Base-by-base conservation (phyloP, 129 eudicot species). In the Solidago caesia region DNA sequence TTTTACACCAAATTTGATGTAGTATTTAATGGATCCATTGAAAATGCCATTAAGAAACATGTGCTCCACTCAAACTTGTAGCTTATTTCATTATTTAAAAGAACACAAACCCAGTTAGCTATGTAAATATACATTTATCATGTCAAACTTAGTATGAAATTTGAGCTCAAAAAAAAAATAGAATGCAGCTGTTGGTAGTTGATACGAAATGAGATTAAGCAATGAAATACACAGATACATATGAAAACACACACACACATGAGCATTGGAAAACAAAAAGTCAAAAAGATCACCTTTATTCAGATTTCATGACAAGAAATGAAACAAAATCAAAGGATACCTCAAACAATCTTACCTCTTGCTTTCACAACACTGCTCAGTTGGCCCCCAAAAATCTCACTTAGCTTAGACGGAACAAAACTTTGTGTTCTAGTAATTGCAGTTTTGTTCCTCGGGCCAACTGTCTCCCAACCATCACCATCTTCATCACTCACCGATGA, bases 361-460 rank as follows among this genome's bases (percentile, higher is more conserved):
- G 92, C 92, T 80, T 90, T 90, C 75, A 90, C 96, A n/a, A 87
- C 92, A 78, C 96, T 90, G 79, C 27, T 74, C 68, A 90, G 76
- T 82, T 85, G 90, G 77, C 92, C 92, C 41, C 92, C 96, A 72
- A 90, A 90, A 65, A 87, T 83, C 41, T 77, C 79, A 75, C 92
- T 90, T 74, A 90, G 77, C 63, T 81, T 81, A 73, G 96, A 90
- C 13, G 96, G 90, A 72, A 81, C 64, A 73, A 87, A 87, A 48
- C 88, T 87, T 69, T 89, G 96, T 42, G 85, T 90, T 81, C 96
- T 81, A 49, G 90, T 90, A 65, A 90, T 79, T 68, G 92, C 83
- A 71, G 88, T 83, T 81, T 81, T 90, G 79, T 87, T 90, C 75
- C 69, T 87, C 11, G 88, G 87, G 44, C 92, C 92, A 29, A 90